Percentiles rank a stretch among this genome's conserved stretches.
phyloP scores from a whole-genome alignment of 768 basidiomycete species.

The Lentinula lateritia region DNA sequence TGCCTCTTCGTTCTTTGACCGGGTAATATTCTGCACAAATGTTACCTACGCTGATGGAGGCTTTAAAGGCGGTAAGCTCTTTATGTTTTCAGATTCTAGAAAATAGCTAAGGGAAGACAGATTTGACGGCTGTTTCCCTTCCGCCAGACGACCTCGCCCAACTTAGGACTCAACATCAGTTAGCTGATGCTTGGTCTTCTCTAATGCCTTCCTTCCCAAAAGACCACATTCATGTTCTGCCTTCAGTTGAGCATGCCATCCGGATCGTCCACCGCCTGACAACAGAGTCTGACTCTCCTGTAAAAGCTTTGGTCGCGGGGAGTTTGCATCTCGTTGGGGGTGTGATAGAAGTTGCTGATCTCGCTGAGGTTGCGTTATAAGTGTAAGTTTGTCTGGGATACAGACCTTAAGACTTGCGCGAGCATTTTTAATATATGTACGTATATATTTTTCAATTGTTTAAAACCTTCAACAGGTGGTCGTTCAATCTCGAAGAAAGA shows the following conservation, averaged over 20 bases:
- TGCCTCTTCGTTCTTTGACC: constrained; percentile 58
- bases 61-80: constrained; percentile 77
- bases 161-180: constrained; percentile 70
- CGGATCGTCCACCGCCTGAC: constrained; percentile 47
- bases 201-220: constrained; percentile 57
- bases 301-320: constrained; percentile 81
- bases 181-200: constrained; percentile 67
- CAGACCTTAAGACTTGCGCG: constrained; percentile 6
- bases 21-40: constrained; percentile 93
- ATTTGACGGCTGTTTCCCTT: constrained; percentile 69
- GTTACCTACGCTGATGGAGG: constrained; percentile 87
- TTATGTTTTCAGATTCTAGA: neutral
- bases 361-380: constrained; percentile 65
- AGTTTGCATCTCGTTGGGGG: constrained; percentile 94
- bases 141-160: constrained; percentile 55
- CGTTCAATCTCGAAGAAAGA: no score
- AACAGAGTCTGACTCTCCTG: constrained; percentile 17
- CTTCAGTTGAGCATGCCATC: constrained; percentile 90
- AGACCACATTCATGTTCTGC: constrained; percentile 68
- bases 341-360: constrained; percentile 82
- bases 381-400: neutral
- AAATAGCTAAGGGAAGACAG: constrained; percentile 30
- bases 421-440: neutral
- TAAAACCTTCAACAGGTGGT: constrained; percentile 31
- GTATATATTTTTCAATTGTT: constrained; percentile 8